These are phyloP conservation scores for Sherardia arvensis DNA, from an alignment of 257 asterid species.

Conservation along the genomic window DNA sequence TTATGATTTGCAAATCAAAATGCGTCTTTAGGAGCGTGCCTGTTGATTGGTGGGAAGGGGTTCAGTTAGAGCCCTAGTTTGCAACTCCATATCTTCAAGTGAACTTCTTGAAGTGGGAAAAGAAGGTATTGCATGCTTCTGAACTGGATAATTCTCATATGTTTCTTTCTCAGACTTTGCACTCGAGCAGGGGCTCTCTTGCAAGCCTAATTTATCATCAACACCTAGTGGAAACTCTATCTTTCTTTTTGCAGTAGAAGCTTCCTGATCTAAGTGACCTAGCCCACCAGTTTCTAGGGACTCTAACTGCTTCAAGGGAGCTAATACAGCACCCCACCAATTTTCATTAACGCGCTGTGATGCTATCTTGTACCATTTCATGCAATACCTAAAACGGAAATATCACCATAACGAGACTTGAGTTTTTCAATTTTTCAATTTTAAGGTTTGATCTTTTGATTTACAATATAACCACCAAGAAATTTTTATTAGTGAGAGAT, in stretches of 20 bases:
- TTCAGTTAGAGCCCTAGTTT: slow-evolving; percentile 89
- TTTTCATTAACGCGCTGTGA: slow-evolving; percentile 50
- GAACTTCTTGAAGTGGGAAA: slow-evolving; percentile 40
- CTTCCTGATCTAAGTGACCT: slow-evolving; percentile 28
- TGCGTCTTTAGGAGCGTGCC: slow-evolving; percentile 24
- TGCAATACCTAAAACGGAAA: slow-evolving; percentile 55
- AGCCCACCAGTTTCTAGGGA: slow-evolving; percentile 49
- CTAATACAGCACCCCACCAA: slow-evolving; percentile 86
- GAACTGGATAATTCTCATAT: slow-evolving; percentile 12
- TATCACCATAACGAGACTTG: background rate
- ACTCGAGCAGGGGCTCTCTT: background rate
- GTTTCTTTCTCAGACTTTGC: slow-evolving; percentile 11
- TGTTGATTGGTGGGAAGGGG: slow-evolving; percentile 98
- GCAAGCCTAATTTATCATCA: slow-evolving; percentile 14
- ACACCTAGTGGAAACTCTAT: slow-evolving; percentile 13
- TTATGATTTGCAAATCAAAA: slow-evolving; percentile 8
- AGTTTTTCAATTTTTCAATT: too few relatives aligned
- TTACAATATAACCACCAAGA: background rate
- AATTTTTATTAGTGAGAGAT: too few relatives aligned
- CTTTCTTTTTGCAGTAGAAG: slow-evolving; percentile 21
- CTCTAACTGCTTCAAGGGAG: slow-evolving; percentile 76
- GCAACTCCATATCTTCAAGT: slow-evolving; percentile 90
- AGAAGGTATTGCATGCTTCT: slow-evolving; percentile 16
- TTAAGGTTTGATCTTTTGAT: too few relatives aligned
- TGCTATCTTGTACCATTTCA: slow-evolving; percentile 85